Percentiles rank a stretch among this genome's conserved stretches.
phyloP scores from a whole-genome alignment of 345 rosid species.

The Syzygium aromaticum region DNA sequence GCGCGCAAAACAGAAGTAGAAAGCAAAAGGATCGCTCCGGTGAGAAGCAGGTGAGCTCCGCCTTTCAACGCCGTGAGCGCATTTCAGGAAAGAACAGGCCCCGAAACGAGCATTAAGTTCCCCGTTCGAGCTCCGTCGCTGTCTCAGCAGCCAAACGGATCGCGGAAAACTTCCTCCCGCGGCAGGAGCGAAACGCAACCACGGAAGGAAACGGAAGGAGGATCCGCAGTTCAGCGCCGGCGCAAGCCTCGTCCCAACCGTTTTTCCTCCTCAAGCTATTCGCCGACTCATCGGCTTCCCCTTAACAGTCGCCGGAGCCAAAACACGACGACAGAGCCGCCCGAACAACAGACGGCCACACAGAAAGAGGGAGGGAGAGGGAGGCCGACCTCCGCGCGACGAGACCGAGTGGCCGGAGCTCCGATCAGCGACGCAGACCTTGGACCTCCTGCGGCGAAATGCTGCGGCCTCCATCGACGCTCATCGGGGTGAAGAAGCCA shows the following conservation, averaged over 20 bases:
- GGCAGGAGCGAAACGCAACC: not conserved
- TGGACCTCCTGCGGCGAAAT: constrained; percentile 26
- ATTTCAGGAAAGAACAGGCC: not conserved
- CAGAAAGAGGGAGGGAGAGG: not conserved
- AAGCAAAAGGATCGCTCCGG: not conserved
- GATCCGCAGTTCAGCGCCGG: not conserved
- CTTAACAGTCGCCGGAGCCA: not conserved
- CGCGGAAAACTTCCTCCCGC: not conserved
- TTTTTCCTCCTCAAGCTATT: not conserved
- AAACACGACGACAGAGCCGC: not conserved
- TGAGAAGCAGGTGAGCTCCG: not conserved
- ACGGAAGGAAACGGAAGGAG: not conserved
- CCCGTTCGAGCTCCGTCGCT: not conserved
- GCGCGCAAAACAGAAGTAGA: not conserved
- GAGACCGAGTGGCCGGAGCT: constrained; percentile 15
- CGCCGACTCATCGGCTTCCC: not conserved
- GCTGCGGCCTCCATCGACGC: constrained; percentile 35
- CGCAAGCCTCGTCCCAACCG: not conserved
- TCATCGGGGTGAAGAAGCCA: constrained; percentile 14
- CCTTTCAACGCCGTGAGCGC: not conserved
- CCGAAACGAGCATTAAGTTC: not conserved
- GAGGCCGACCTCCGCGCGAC: constrained; percentile 27
- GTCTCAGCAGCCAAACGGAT: not conserved
- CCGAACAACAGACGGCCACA: not conserved
- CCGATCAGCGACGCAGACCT: constrained; percentile 10